Base-by-base conservation (phyloP, 148 eudicot genomes). In the Bassia scoparia region DNA sequence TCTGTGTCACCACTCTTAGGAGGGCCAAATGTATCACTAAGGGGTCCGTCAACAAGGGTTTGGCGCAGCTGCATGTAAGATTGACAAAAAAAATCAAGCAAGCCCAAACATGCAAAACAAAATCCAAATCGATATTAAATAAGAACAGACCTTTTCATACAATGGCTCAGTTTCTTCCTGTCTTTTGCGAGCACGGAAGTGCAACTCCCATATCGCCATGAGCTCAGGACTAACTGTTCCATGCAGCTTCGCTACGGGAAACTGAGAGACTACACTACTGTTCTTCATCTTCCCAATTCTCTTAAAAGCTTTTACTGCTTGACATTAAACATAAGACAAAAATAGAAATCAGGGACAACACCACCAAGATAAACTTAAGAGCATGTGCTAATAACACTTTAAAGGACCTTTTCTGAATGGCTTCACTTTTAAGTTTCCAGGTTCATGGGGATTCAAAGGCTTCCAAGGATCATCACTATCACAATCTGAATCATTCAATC, bases 401-500 rank as follows among this genome's bases (percentile, higher is more conserved):
- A 55, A 67, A 30, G 43, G 73, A 93, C 97, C 91, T 87, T 84
- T 91, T 81, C 68, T 87, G 79, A 87, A 95, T 65, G 97, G 93
- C 84, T 88, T 91, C 55, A 89, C 86, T 86, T 84, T 88, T 79
- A 95, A 79, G 77, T 80, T 88, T 63, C 99, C 99, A 17, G 82
- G 89, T 78, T 91, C 97, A 86, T 91, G 92, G 55, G 97, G 97
- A 78, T 95, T 91, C 79, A 91, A 69, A 68, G 89, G 92, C 80
- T 88, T 86, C 99, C 99, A 95, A 33, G 99, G 97, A 85, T 95
- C 97, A 35, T 89, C 90, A 43, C 77, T 81, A 38, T 81, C 89
- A 60, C 74, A 82, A 81, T 88, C 93, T 43, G 81, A 77, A 78
- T 85, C 87, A 69, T 88, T 84, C 50, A 81, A 76, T 66, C 81